Evolutionary conservation across 192 early-diverging fungal species (phyloP), one percentile per base, ranked within the genome.

Genomic region (Lobosporangium transversale): DNA sequence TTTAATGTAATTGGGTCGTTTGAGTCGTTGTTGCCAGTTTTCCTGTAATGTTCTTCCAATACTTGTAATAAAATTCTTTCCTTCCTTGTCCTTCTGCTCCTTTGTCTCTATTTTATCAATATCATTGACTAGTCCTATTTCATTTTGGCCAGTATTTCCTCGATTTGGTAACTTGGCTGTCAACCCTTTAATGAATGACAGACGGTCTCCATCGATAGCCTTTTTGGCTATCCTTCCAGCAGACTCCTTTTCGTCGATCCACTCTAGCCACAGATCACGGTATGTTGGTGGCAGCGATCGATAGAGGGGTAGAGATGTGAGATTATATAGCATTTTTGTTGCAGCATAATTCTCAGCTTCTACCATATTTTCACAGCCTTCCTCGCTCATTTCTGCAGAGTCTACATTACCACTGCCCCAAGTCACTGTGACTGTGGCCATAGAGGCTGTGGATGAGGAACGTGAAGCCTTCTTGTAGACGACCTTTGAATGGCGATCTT

Each of bases 251-350:
- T 57, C 74, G 15, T 83, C 71, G 15, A 65, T 81, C 81, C 80
- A 78, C 27, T 83, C 80, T 9, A 87, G 40, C 89, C 89, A 90
- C 11, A 89, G 32, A 15, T 90, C 89, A 2, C 85, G 80, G 58
- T 78, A 89, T n/a, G 81, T 66, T 10, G 87, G 81, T 15, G 89
- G 89, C 4, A 90, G 67, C 31, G 65, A 73, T 1, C 81, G 62
- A 52, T 90, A 86, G 42, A 89, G 33, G 0, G 89, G 86, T 35
- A 85, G 45, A 15, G 80, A 59, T 3, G 80, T 66, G 17, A 89
- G 47, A 1, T 62, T 57, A 50, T 79, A 88, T 1, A 90, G 62
- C 49, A 86, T 81, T 20, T 78, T 59, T 11, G 85, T 86, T 31
- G 88, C 68, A 11, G 80, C 80, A 56, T 82, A 83, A 32, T 85